These are phyloP conservation scores for Rhizopus delemar DNA, from an alignment of 371 early-diverging fungal species.

Conservation along the genomic window DNA sequence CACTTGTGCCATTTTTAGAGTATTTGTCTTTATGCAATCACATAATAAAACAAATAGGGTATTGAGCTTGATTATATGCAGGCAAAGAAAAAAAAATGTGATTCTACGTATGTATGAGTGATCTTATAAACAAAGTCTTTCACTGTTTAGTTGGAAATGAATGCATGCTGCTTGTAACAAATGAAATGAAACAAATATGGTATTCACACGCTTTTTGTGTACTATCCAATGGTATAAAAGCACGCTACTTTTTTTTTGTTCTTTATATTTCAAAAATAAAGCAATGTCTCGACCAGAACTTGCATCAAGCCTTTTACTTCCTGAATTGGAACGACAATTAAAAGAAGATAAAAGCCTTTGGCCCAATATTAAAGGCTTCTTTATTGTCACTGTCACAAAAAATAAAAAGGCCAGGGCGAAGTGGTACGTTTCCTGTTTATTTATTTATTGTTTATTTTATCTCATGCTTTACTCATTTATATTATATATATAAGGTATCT, in stretches of 20 bases:
- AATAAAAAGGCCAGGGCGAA: slow-evolving; percentile 35
- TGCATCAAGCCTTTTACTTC: slow-evolving; percentile 35
- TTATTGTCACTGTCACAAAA: slow-evolving; percentile 43
- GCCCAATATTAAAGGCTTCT: slow-evolving; percentile 50
- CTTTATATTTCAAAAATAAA: neutral
- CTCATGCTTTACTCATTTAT: neutral
- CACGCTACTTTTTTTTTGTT: neutral
- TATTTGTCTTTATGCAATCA: too few relatives aligned
- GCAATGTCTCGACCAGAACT: slow-evolving; percentile 8
- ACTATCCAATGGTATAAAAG: neutral
- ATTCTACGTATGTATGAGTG: too few relatives aligned
- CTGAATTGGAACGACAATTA: slow-evolving; percentile 51
- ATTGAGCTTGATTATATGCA: too few relatives aligned
- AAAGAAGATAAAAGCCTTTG: slow-evolving; percentile 36
- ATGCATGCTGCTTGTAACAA: too few relatives aligned
- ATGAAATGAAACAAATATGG: too few relatives aligned
- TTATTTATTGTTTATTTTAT: neutral
- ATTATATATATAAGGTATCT: slow-evolving; percentile 30
- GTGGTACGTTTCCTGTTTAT: slow-evolving; percentile 26
- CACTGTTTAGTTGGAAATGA: too few relatives aligned
- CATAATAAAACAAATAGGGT: too few relatives aligned
- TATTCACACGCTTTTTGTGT: too few relatives aligned
- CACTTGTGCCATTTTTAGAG: too few relatives aligned
- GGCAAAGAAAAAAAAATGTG: too few relatives aligned
- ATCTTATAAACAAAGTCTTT: too few relatives aligned